Conservation (phyloP, 2,329 filamentous ascomycete genomes). For the Botryosphaeria dothidea region DNA sequence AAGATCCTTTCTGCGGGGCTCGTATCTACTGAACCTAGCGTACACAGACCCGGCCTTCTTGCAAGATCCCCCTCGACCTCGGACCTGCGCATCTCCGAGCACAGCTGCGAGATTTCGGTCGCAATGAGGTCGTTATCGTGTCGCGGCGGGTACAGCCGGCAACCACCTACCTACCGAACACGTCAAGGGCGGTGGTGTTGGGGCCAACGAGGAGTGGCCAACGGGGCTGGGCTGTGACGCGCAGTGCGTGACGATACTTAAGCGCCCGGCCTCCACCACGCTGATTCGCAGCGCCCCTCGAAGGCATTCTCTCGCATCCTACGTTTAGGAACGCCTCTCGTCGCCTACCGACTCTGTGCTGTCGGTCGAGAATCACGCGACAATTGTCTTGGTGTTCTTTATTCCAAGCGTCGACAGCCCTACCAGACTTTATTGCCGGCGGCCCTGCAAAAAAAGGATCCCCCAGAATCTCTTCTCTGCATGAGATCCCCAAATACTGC, state of each 20-base stretch:
- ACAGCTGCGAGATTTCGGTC: too few relatives aligned
- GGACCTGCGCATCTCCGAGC: too few relatives aligned
- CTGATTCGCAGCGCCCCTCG: background rate
- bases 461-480: background rate
- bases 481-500: background rate
- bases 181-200: background rate
- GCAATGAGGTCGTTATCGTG: too few relatives aligned
- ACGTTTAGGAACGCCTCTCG: slow-evolving; percentile 1
- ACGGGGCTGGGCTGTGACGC: background rate
- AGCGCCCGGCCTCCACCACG: slow-evolving; percentile 1
- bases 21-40: background rate
- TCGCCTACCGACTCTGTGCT: background rate
- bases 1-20: too few relatives aligned
- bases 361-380: slow-evolving; percentile 3
- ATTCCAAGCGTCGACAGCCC: background rate
- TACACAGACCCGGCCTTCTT: background rate
- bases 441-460: background rate
- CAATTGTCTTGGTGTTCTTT: background rate
- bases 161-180: background rate
- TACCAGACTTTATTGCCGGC: background rate
- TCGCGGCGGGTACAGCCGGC: too few relatives aligned
- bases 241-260: background rate
- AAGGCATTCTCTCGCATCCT: background rate
- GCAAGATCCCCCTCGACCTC: too few relatives aligned
- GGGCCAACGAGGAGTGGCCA: background rate